Percentiles rank a stretch among this genome's conserved stretches.
phyloP scores from a whole-genome alignment of 345 rosid genomes.

The Laguncularia racemosa region DNA sequence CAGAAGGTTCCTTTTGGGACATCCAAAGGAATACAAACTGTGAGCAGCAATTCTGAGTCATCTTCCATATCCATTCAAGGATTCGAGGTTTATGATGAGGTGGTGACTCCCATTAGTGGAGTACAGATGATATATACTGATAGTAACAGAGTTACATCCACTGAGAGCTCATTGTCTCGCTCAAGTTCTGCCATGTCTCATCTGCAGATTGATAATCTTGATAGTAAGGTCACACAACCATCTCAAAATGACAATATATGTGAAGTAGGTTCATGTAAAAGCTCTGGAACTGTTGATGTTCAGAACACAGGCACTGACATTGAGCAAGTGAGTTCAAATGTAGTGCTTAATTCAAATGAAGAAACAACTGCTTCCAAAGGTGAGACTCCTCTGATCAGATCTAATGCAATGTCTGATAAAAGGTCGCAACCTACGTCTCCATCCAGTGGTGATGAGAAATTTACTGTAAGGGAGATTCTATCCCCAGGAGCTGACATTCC shows the following conservation, averaged over 20 bases:
- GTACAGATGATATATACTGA: constrained; percentile 22
- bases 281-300: constrained; percentile 26
- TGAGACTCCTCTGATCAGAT: constrained; percentile 22
- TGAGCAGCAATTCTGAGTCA: constrained; percentile 67
- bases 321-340: constrained; percentile 19
- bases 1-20: constrained; percentile 30
- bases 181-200: constrained; percentile 25
- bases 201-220: constrained; percentile 21
- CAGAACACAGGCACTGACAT: constrained; percentile 13
- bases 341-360: constrained; percentile 25
- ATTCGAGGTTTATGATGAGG: constrained; percentile 75
- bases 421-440: constrained; percentile 21
- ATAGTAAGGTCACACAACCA: constrained; percentile 23
- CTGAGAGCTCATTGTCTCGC: constrained; percentile 28
- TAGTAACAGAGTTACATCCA: constrained; percentile 22
- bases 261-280: constrained; percentile 23
- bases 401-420: constrained; percentile 22
- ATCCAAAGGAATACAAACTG: constrained; percentile 53
- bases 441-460: constrained; percentile 53
- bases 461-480: constrained; percentile 54
- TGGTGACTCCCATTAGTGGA: constrained; percentile 51
- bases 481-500: constrained; percentile 40
- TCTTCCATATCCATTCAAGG: constrained; percentile 76
- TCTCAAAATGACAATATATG: constrained; percentile 20
- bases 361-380: constrained; percentile 20